These are phyloP conservation scores for Zygosaccharomyces pseudorouxii DNA, from an alignment of 805 yeast genomes.

Conservation along the genomic window DNA sequence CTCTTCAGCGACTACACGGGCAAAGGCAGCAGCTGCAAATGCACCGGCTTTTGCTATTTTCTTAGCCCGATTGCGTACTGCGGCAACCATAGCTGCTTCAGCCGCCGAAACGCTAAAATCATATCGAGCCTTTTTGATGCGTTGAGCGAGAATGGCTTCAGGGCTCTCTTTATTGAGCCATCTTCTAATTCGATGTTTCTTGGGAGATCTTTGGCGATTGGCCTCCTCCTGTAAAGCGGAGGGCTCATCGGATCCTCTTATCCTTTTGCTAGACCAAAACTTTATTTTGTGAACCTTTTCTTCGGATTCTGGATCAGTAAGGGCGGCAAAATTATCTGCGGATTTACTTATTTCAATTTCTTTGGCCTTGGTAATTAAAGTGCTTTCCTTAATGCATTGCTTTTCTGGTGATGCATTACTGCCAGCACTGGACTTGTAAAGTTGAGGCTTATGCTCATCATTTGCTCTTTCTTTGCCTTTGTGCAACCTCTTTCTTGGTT, in stretches of 20 bases:
- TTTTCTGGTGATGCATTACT: neutral
- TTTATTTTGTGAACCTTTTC: neutral
- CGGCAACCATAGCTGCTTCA: neutral
- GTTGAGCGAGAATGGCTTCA: neutral
- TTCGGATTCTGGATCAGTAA: neutral
- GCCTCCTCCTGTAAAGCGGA: neutral
- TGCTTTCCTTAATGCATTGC: neutral
- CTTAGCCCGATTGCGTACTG: neutral
- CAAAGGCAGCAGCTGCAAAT: conserved; percentile 2
- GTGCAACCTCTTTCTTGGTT: neutral
- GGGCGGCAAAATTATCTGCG: no score
- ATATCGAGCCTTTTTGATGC: neutral
- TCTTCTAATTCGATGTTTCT: neutral
- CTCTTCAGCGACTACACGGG: neutral
- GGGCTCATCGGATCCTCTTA: neutral
- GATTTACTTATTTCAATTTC: neutral
- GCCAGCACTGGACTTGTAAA: no score
- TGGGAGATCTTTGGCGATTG: neutral
- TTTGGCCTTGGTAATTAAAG: neutral
- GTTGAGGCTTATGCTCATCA: neutral
- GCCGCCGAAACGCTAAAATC: neutral
- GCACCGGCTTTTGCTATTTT: conserved; percentile 2
- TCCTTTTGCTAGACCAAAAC: neutral
- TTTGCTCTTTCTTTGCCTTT: neutral
- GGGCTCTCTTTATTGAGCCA: conserved; percentile 2